Base-by-base conservation (phyloP, 2,329 filamentous ascomycete genomes). In the Zymoseptoria brevis region DNA sequence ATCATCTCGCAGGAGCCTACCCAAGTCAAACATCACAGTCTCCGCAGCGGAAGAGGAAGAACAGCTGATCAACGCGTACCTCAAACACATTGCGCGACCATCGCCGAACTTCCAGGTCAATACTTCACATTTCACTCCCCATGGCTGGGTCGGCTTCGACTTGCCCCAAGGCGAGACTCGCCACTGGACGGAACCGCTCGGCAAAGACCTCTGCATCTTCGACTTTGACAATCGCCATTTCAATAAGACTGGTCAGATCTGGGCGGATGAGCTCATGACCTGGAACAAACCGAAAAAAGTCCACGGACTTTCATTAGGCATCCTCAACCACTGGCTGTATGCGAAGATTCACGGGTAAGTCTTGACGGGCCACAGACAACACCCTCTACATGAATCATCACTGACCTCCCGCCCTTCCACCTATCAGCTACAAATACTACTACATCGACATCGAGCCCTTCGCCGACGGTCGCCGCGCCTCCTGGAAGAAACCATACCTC, bases 281-380 rank as follows among this genome's bases (percentile, higher is more conserved):
- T 59, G 57, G 57, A 11, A 24, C n/a, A 48, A 24, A 29, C 51
- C 51, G 35, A 19, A 24, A 4, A 48, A 21, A 21, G 53, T 51
- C 22, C 51, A 59, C 19, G 57, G 57, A 19, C 19, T 59, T 16
- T 59, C 57, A 30, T 29, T 59, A 6, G 57, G 57, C 6, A 55
- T 59, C 16, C 45, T 59, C 41, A 59, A 59, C 13, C 57, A 59
- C 57, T 59, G 57, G 57, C 45, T 59, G 7, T 59, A 59, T 24
- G 53, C 21, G n/a, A 45, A 45, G 16, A 45, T 45, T 45, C 35
- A 45, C 16, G 35, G 35, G 35, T 45, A 45, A 45, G 35, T 4
- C 8, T 29, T 29, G 26, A 29, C 26, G n/a, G n/a, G n/a, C n/a
- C n/a, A n/a, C n/a, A n/a, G n/a, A n/a, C n/a, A n/a, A n/a, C n/a